phyloP scores from a whole-genome alignment of 2,329 filamentous ascomycete genomes.

The Emmonsia crescens region DNA sequence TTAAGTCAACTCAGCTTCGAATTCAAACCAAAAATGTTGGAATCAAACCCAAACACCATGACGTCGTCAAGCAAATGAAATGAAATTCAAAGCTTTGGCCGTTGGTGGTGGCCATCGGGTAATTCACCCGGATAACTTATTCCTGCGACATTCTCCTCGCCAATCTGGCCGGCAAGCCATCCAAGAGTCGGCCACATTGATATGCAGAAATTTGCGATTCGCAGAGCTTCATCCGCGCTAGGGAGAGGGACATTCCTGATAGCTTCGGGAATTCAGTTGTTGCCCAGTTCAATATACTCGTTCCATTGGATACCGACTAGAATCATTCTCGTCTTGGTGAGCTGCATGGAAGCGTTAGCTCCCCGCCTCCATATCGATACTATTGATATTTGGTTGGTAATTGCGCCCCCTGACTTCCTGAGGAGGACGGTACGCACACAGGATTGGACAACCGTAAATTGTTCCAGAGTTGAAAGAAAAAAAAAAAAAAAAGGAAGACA shows the following conservation, averaged over 20 bases:
- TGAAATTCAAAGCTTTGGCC: neutral
- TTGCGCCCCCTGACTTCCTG: no score
- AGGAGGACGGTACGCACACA: neutral
- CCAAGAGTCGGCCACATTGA: neutral
- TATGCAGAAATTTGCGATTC: neutral
- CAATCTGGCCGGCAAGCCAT: neutral
- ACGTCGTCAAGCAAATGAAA: neutral
- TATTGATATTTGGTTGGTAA: neutral
- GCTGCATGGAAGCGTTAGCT: neutral
- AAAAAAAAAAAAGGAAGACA: no score
- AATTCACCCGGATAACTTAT: neutral
- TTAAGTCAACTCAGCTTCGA: neutral
- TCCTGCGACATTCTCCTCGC: neutral
- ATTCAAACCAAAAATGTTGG: no score
- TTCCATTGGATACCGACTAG: neutral
- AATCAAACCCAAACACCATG: neutral
- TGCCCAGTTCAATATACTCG: neutral
- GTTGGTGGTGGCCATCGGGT: no score
- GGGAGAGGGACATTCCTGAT: neutral
- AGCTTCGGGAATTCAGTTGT: neutral
- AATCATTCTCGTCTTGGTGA: neutral
- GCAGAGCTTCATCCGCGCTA: neutral
- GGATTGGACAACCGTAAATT: neutral
- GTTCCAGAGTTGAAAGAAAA: no score
- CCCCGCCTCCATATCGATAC: no score